Evolutionary conservation across 2,329 filamentous ascomycete species (phyloP), one percentile per base, ranked within the genome.

Genomic region (Magnaporthiopsis rhizophila): DNA sequence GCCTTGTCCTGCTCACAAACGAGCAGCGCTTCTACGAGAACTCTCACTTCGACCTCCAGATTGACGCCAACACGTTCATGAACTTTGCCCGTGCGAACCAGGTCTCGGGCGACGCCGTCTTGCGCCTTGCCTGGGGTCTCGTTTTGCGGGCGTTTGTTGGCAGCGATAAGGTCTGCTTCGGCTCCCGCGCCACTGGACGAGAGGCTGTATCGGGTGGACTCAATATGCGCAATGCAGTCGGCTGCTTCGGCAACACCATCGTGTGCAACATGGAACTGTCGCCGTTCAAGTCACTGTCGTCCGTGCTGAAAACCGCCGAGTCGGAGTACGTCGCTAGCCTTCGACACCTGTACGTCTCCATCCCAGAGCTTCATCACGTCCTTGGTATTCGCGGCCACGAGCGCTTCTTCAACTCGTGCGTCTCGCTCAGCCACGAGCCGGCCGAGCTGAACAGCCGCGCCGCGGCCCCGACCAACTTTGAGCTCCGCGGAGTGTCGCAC

Each of bases 111-210:
- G 78, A 81, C 0, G 79, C 82, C 0, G 74, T 86, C 3, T 75
- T 88, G 4, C 80, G 83, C 30, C 78, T 85, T n/a, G 84, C 85
- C 0, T 88, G 85, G 85, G 83, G 79, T 0, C 74, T 88, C 26
- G 76, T 86, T 0, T 74, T 87, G 0, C 80, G 83, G 2, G 77
- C 79, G 1, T 87, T 85, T 67, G 79, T 83, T 3, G 82, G 82
- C 1, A 77, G 77, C 21, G 76, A 81, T 28, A 77, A 79, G 13
- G 79, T 86, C 9, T 79, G 81, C 53, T 87, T 88, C 66, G 86
- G 85, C 0, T 82, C 78, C 65, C 77, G 79, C 45, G 76, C 79
- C 3, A 71, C 74, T 0, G 81, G 80, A 0, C 75, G 82, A 5
- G 78, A 81, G 21, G 74, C 79, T 3, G 74, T 79, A 0, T 72